phyloP scores from a whole-genome alignment of 2,329 filamentous ascomycete species.

The Zelopaecilomyces penicillatus region DNA sequence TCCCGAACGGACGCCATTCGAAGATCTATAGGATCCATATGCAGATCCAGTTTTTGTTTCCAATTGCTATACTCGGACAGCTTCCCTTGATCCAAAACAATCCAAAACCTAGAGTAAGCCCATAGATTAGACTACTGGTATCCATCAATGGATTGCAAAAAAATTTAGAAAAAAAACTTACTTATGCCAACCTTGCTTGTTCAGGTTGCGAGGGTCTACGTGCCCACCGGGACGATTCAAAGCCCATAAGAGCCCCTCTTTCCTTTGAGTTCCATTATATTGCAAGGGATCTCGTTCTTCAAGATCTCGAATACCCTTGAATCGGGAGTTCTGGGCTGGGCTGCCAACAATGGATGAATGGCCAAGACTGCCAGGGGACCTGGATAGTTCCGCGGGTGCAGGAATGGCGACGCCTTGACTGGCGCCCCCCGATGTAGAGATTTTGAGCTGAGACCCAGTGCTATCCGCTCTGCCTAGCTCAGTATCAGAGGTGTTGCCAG shows the following conservation, averaged over 20 bases:
- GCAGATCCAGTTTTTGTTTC: slow-evolving; percentile 93
- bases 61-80: slow-evolving; percentile 98
- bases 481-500: slow-evolving; percentile 49
- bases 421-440: slow-evolving; percentile 38
- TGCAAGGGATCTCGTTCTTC: slow-evolving; percentile 69
- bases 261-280: slow-evolving; percentile 54
- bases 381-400: slow-evolving; percentile 38
- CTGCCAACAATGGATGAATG: slow-evolving; percentile 37
- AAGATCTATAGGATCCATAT: slow-evolving; percentile 96
- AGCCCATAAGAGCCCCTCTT: slow-evolving; percentile 93
- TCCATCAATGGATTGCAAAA: neutral
- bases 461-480: slow-evolving; percentile 68
- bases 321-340: slow-evolving; percentile 50
- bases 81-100: slow-evolving; percentile 92
- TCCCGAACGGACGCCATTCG: slow-evolving; percentile 95
- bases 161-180: slow-evolving; percentile 37
- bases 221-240: slow-evolving; percentile 87
- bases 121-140: neutral
- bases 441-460: slow-evolving; percentile 58
- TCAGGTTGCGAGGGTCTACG: slow-evolving; percentile 88
- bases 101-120: slow-evolving; percentile 71
- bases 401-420: slow-evolving; percentile 21
- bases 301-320: slow-evolving; percentile 87
- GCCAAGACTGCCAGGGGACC: slow-evolving; percentile 48
- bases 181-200: slow-evolving; percentile 99